A percentile compares a stretch with the other conserved stretches of the same genome.
phyloP scores from a whole-genome alignment of 495 filamentous ascomycete genomes.

The Daldinia grandis region DNA sequence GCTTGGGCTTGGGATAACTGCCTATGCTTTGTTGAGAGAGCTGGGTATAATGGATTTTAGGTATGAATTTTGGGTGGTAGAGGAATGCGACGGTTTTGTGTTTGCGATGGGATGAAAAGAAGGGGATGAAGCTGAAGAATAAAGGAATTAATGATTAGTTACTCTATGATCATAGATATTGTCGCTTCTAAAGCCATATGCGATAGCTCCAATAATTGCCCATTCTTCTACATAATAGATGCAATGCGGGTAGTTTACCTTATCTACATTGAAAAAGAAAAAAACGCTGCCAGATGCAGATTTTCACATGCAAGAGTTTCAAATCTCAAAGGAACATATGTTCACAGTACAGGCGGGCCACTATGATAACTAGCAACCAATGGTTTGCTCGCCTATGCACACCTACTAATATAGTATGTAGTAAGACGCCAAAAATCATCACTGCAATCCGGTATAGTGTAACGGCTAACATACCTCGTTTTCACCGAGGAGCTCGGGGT shows the following conservation, averaged over 20 bases:
- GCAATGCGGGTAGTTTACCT: no score
- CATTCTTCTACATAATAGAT: no score
- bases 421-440: neutral
- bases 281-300: neutral
- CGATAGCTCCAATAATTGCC: neutral
- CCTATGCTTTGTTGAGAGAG: neutral
- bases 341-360: neutral
- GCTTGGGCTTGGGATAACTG: neutral
- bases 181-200: neutral
- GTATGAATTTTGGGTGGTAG: neutral
- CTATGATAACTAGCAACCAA: neutral
- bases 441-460: conserved; percentile 61
- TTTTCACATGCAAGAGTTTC: neutral
- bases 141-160: neutral
- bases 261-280: no score
- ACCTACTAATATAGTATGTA: neutral
- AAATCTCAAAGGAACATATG: neutral
- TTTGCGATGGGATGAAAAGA: neutral
- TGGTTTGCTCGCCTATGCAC: neutral
- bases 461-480: conserved; percentile 60
- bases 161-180: neutral
- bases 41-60: neutral
- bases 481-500: conserved; percentile 62
- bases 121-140: neutral
- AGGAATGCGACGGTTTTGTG: neutral